These are phyloP conservation scores for Raffaelea arxii DNA, from an alignment of 2,329 filamentous ascomycete genomes.

Conservation along the genomic window DNA sequence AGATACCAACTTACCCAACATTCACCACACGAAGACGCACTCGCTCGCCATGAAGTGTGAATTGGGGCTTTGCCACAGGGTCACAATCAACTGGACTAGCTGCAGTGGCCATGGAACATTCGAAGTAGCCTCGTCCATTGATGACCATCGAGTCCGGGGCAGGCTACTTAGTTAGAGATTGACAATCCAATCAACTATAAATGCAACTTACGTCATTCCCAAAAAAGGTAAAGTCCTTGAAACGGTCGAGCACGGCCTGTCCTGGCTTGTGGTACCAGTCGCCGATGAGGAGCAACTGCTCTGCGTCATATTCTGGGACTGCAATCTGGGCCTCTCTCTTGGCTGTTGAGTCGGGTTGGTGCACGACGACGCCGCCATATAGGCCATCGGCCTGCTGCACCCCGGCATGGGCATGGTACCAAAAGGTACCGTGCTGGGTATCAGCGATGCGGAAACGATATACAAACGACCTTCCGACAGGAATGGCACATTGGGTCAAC, in stretches of 20 bases:
- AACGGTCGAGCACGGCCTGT: not conserved
- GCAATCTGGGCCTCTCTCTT: not conserved
- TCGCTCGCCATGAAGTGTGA: slow-evolving; percentile 8
- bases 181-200: not conserved
- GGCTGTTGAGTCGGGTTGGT: not conserved
- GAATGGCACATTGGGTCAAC: slow-evolving; percentile 58
- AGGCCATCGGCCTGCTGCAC: slow-evolving; percentile 7
- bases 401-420: slow-evolving; percentile 26
- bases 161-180: slow-evolving; percentile 21
- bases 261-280: slow-evolving; percentile 7
- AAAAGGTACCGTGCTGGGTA: slow-evolving; percentile 54
- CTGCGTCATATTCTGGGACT: not conserved
- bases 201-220: slow-evolving; percentile 1
- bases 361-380: slow-evolving; percentile 6
- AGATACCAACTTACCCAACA: slow-evolving; percentile 6
- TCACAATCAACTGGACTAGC: slow-evolving; percentile 32
- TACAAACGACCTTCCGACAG: slow-evolving; percentile 50
- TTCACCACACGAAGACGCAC: slow-evolving; percentile 14
- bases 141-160: slow-evolving; percentile 36
- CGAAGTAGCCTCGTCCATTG: slow-evolving; percentile 33
- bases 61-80: slow-evolving; percentile 10
- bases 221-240: not conserved
- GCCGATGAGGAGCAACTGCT: slow-evolving; percentile 6
- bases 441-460: slow-evolving; percentile 55
- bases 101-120: slow-evolving; percentile 35